Evolutionary conservation across 2,329 filamentous ascomycete genomes (phyloP), one percentile per base, ranked within the genome.

Genomic region (Cadophora gregata): DNA sequence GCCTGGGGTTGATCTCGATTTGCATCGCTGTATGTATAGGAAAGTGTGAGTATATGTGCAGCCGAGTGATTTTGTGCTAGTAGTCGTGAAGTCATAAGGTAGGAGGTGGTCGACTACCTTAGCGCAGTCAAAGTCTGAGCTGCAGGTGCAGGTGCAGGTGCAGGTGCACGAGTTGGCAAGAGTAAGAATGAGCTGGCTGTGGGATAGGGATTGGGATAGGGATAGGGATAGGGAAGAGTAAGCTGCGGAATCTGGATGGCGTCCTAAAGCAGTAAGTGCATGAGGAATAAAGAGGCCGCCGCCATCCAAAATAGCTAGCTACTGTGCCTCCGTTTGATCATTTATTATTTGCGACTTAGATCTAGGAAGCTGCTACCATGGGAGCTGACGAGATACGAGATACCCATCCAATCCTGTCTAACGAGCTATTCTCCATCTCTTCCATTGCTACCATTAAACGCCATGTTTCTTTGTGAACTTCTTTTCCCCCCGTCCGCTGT

Each of bases 151-250:
- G 33, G n/a, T n/a, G n/a, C n/a, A n/a, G n/a, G n/a, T n/a, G n/a
- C n/a, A n/a, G n/a, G 14, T 14, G 33, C 33, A 36, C 9, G 33
- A 36, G 33, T 42, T 42, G 38, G 38, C 19, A 42, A 42, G 24
- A 27, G 33, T 45, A 59, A 59, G 56, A 47, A 27, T 59, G 38
- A 47, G 33, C 56, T 59, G 38, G 56, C 31, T 25, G 56, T 47
- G 33, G 56, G n/a, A n/a, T n/a, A n/a, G n/a, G n/a, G n/a, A n/a
- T n/a, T n/a, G n/a, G n/a, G n/a, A n/a, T n/a, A n/a, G n/a, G n/a
- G n/a, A n/a, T n/a, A n/a, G n/a, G 56, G 31, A 47, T 42, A 16
- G 33, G 38, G 24, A 42, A 19, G 27, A 33, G 56, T n/a, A 36
- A 47, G 31, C 12, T 59, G 56, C 56, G 56, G n/a, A n/a, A n/a